Evolutionary conservation across 2,329 filamentous ascomycete genomes (phyloP).

Genomic region (Nothomitra cinnamomea): DNA sequence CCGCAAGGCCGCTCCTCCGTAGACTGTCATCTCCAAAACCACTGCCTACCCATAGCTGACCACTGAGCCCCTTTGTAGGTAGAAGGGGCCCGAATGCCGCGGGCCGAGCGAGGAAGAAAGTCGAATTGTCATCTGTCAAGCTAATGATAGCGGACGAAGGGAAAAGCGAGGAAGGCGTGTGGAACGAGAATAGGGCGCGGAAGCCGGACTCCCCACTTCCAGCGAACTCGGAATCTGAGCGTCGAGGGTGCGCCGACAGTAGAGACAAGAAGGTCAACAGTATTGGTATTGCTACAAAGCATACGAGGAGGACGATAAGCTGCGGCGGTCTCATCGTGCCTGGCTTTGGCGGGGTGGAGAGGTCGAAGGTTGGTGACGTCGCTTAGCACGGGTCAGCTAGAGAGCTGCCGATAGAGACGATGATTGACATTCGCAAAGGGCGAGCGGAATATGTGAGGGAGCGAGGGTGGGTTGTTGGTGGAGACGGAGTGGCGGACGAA

Average conservation of each 20-base stretch:
- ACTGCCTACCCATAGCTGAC: constrained; percentile 82
- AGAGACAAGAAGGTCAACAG: constrained; percentile 30
- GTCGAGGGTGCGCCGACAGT: constrained; percentile 11
- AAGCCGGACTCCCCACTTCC: constrained; percentile 10
- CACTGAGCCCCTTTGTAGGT: constrained; percentile 60
- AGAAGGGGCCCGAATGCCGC: constrained; percentile 81
- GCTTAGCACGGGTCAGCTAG: neutral
- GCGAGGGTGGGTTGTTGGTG: neutral
- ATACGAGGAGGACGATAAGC: constrained; percentile 27
- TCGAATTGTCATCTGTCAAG: constrained; percentile 94
- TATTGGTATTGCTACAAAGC: constrained; percentile 30
- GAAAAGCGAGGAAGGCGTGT: constrained; percentile 66
- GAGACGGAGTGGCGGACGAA: neutral
- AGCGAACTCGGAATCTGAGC: neutral
- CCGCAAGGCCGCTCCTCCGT: constrained; percentile 34
- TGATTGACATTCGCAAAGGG: neutral
- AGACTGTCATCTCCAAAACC: constrained; percentile 70
- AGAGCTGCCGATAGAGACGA: neutral
- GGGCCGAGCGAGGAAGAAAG: constrained; percentile 83
- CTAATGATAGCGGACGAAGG: constrained; percentile 91
- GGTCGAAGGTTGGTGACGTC: no score
- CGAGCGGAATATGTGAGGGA: neutral
- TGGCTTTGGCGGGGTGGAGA: neutral
- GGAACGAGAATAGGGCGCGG: constrained; percentile 29
- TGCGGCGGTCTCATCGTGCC: constrained; percentile 29